phyloP scores from a whole-genome alignment of 768 basidiomycete species.

The Kondoa malvinella region DNA sequence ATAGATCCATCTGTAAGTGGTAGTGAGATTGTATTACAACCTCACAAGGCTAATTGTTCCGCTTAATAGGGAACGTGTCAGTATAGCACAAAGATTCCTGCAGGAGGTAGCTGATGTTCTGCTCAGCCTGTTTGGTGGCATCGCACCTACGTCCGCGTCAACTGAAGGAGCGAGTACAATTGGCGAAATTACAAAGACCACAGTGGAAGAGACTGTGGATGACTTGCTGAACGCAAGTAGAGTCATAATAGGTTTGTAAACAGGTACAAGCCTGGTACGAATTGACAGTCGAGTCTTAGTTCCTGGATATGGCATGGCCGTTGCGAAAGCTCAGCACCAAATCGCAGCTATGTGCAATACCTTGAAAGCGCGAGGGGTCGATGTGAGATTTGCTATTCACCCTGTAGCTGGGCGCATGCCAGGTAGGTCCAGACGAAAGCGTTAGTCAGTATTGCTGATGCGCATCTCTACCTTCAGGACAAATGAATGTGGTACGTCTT shows the following conservation, averaged over 20 bases:
- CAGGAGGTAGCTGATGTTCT: too few species aligned
- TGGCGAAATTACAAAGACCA: conserved; percentile 59
- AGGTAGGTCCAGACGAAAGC: conserved; percentile 83
- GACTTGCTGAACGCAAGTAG: conserved; percentile 59
- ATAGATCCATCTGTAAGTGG: conserved; percentile 66
- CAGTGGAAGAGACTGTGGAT: conserved; percentile 64
- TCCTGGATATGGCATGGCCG: conserved; percentile 76
- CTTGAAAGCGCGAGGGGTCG: conserved; percentile 55
- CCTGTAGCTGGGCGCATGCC: conserved; percentile 88
- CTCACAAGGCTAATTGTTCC: background rate
- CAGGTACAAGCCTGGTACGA: background rate
- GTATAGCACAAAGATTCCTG: too few species aligned
- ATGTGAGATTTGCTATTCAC: conserved; percentile 43
- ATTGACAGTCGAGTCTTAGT: conserved; percentile 7
- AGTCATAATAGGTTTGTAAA: conserved; percentile 44
- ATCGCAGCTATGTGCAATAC: conserved; percentile 57
- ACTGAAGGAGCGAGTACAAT: conserved; percentile 50
- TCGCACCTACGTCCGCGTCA: conserved; percentile 39
- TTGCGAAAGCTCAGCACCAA: conserved; percentile 69
- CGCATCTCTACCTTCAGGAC: conserved; percentile 40
- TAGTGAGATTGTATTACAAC: background rate
- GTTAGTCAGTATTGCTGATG: conserved; percentile 76
- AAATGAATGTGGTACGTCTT: background rate
- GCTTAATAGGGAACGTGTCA: background rate
- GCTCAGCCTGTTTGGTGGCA: conserved; percentile 58